phyloP scores from a whole-genome alignment of 73 alveolate genomes.

The Symbiodinium pilosum region DNA sequence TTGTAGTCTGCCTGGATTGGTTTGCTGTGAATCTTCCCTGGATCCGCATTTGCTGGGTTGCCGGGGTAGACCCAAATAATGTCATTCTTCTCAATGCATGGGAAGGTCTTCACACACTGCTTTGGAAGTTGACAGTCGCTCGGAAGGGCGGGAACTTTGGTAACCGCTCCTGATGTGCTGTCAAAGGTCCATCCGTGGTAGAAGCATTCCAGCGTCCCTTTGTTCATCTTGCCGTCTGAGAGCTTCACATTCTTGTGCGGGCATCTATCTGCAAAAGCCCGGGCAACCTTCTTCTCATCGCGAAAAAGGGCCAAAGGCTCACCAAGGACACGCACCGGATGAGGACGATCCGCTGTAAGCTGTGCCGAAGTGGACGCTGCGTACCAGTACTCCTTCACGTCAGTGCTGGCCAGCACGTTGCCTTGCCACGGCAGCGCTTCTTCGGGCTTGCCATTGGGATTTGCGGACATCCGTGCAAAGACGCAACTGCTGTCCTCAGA shows the following conservation, averaged over 20 bases:
- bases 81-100: neutral
- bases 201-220: constrained; percentile 13
- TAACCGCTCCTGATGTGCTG: neutral
- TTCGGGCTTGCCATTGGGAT: too few relatives aligned
- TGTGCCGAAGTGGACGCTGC: too few relatives aligned
- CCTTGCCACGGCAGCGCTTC: too few relatives aligned
- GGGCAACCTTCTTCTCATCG: neutral
- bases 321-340: neutral
- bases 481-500: too few relatives aligned
- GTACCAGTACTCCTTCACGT: too few relatives aligned
- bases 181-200: constrained; percentile 19
- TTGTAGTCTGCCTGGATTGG: too few relatives aligned
- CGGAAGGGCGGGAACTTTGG: neutral
- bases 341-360: neutral
- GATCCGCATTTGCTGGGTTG: neutral
- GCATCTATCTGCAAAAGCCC: neutral
- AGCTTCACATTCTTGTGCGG: constrained; percentile 7
- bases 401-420: too few relatives aligned
- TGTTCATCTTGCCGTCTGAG: neutral
- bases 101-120: neutral
- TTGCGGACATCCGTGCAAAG: too few relatives aligned
- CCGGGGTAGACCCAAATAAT: constrained; percentile 2
- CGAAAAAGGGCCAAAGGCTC: neutral
- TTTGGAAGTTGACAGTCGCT: neutral
- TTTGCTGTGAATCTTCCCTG: too few relatives aligned